Conservation (phyloP, 345 rosid genomes). For the Cochlearia excelsa region DNA sequence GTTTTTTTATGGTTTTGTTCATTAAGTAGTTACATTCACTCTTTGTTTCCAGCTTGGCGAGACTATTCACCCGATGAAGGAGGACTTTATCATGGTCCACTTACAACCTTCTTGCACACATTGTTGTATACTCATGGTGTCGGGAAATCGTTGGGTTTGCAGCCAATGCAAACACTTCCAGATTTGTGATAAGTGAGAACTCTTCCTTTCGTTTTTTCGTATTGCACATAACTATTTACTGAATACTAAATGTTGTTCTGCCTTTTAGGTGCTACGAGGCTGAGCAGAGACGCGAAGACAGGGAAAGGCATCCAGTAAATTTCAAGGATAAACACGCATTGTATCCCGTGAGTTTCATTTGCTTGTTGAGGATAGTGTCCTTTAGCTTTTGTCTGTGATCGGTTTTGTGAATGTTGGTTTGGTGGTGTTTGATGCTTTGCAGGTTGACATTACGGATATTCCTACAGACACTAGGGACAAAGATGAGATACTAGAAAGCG, state of each 20-base stretch:
- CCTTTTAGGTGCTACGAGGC: conserved; percentile 74
- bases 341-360: conserved; percentile 60
- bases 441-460: conserved; percentile 70
- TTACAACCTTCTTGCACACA: conserved; percentile 88
- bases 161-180: conserved; percentile 87
- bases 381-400: background rate
- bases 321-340: conserved; percentile 69
- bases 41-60: conserved; percentile 76
- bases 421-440: conserved; percentile 21
- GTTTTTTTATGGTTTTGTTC: background rate
- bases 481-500: conserved; percentile 98
- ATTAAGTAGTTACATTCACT: conserved; percentile 5
- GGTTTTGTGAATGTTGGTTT: background rate
- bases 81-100: conserved; percentile 99
- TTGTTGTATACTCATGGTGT: conserved; percentile 85
- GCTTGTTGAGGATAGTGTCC: conserved; percentile 5
- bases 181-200: conserved; percentile 84
- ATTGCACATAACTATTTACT: background rate
- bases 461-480: conserved; percentile 79
- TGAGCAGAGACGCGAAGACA: conserved; percentile 80
- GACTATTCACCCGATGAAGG: conserved; percentile 96
- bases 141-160: conserved; percentile 92
- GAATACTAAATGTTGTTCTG: conserved; percentile 19
- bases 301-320: conserved; percentile 81
- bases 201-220: conserved; percentile 19